Base-by-base conservation (phyloP, 257 asterid species). In the Ehretia macrophylla region DNA sequence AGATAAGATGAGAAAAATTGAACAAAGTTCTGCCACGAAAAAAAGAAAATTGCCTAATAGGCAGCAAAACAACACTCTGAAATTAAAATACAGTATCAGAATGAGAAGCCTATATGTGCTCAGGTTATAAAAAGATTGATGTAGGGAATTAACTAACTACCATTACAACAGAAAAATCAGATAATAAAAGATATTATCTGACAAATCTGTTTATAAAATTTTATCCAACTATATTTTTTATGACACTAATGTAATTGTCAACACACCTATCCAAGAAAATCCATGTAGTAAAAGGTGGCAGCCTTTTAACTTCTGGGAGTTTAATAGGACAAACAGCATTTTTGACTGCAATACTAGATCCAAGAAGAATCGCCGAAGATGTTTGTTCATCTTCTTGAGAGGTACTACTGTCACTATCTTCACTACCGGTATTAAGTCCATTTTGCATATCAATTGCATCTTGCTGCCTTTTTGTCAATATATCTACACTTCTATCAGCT, bases 201-300 rank as follows among this genome's bases (percentile, higher is more conserved):
- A 27, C 4, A 6, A 27, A 1, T 27, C 35, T 6, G 35, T 27
- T 27, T 27, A 27, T 27, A 27, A 27, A 27, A 27, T 27, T 27
- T 3, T 27, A 27, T 27, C 35, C 35, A 27, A 27, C 35, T 27
- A 27, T 27, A 27, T 27, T 27, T 1, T 47, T 17, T 17, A 5
- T 27, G 22, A 47, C 39, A 19, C 19, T 14, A 46, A 47, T 4
- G 55, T 10, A 17, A 45, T 45, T 51, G 58, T 58, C 56, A 71
- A 69, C 80, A 63, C 69, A 85, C 99, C 96, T 89, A 76, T 83
- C 95, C 79, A 93, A 75, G 65, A 89, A 86, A 64, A 79, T 67
- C 96, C 97, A 93, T 49, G 99, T 83, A 11, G 92, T 87, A 74
- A 78, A 93, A 23, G 86, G 88, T 53, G 97, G 92, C 62, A 85